Percentiles rank a stretch among this genome's conserved stretches.
Conservation (phyloP, 805 yeast genomes). For the Nakazawaea populi region DNA sequence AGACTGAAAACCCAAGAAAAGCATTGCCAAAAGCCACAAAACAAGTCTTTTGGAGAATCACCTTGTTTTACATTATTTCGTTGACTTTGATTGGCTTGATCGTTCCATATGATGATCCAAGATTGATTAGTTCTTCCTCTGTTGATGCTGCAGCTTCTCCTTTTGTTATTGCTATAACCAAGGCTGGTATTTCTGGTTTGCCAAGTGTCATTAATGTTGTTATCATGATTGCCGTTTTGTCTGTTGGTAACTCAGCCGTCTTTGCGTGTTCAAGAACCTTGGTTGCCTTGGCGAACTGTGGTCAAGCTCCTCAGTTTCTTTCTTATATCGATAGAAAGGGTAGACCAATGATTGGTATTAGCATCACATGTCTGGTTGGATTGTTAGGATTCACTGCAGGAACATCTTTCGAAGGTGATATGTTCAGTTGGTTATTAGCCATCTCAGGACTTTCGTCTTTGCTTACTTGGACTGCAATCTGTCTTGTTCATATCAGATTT, state of each 20-base stretch:
- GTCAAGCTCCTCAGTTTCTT: constrained; percentile 55
- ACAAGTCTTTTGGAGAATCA: constrained; percentile 60
- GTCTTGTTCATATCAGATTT: constrained; percentile 63
- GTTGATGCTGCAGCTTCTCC: constrained; percentile 63
- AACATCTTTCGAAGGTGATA: constrained; percentile 45
- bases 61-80: constrained; percentile 50
- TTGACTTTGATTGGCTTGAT: constrained; percentile 49
- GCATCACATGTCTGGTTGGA: constrained; percentile 47
- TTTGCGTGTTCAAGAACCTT: constrained; percentile 70
- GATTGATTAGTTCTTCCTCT: constrained; percentile 42
- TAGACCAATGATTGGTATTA: constrained; percentile 68
- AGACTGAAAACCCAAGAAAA: constrained; percentile 55
- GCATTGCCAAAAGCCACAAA: constrained; percentile 59
- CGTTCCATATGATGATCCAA: constrained; percentile 51
- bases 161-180: constrained; percentile 63
- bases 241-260: constrained; percentile 73
- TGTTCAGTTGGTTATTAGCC: constrained; percentile 75
- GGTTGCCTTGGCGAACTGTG: constrained; percentile 64
- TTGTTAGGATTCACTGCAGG: constrained; percentile 60
- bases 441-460: constrained; percentile 72
- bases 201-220: constrained; percentile 75
- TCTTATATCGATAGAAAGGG: constrained; percentile 74
- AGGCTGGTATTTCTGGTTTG: constrained; percentile 56
- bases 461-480: constrained; percentile 75
- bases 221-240: constrained; percentile 63